Base-by-base conservation (phyloP, 352 stramenopile species). In the Phytophthora megakarya region DNA sequence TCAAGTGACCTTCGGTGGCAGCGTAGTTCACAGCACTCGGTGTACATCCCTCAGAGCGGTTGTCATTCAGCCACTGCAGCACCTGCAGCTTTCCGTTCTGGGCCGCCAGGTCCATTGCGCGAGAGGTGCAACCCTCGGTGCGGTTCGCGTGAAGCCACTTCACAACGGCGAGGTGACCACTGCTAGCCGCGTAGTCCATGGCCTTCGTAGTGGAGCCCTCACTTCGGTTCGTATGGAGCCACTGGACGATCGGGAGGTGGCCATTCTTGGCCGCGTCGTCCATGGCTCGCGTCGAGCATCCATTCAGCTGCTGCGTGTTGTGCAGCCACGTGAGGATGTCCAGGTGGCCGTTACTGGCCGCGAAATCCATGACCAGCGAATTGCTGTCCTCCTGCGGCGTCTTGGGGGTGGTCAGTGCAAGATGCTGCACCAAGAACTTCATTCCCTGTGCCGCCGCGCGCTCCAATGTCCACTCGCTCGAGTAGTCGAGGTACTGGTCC, bases 301-400 rank as follows among this genome's bases (percentile, higher is more conserved):
- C 75, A 45, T 65, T 81, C 5, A 87, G 53, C 39, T 72, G 68
- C 45, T 72, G 50, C 13, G 75, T 82, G 30, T 67, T 72, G 61
- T 86, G 72, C 28, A 86, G 64, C 74, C 75, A 86, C 57, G 53
- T 75, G 50, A 86, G 77, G 58, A 91, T 91, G 65, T 90, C 82
- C 16, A 90, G 38, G 53, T 92, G 78, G 26, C 80, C 83, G 46
- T 86, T 88, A 60, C 71, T 61, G 10, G 80, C 80, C 16, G 83
- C 83, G 52, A 90, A 92, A 52, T 90, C 83, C 80, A 92, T 90
- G 26, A 88, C 79, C 15, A 90, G 71, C 73, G 74, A 77, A 53
- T 70, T 73, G 19, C 18, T 60, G 32, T 73, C 69, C 11, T 70
- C 32, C 16, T 73, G 56, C 42, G 35, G 56, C 25, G 67, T 63